These are phyloP conservation scores for Silene conica DNA, from an alignment of 148 eudicot genomes.

Conservation along the genomic window DNA sequence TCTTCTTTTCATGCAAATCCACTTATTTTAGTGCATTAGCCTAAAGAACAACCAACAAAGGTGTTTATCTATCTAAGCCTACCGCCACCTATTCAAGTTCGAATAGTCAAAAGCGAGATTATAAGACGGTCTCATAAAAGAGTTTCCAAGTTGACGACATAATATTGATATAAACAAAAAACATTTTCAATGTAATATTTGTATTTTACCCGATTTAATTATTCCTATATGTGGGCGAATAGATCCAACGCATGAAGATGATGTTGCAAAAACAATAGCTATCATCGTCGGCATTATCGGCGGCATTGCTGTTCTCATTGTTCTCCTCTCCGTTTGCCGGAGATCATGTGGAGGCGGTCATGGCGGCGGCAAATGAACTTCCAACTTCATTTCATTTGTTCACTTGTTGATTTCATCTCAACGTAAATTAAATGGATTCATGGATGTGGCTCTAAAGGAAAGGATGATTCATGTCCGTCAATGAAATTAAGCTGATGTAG, in stretches of 20 bases:
- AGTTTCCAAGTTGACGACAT: no score
- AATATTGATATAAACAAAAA: no score
- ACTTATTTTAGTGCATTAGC: conserved; percentile 12
- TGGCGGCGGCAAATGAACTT: conserved; percentile 14
- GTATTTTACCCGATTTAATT: background rate
- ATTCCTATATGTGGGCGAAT: background rate
- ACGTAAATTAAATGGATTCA: background rate
- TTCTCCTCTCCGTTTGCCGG: conserved; percentile 71
- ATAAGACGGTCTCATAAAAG: no score
- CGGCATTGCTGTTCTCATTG: conserved; percentile 61
- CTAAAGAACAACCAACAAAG: conserved; percentile 18
- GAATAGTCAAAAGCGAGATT: no score
- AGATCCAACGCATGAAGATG: conserved; percentile 57
- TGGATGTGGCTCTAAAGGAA: background rate
- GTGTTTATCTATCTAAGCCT: conserved; percentile 12
- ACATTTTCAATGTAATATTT: no score
- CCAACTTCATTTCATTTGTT: background rate
- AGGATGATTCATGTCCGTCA: no score
- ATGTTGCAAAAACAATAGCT: conserved; percentile 72
- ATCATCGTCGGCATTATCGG: conserved; percentile 65
- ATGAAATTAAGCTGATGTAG: no score
- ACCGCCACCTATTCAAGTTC: background rate
- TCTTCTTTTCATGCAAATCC: conserved; percentile 25
- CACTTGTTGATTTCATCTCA: background rate
- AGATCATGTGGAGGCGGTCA: conserved; percentile 28